Conservation (phyloP, 129 eudicot species). For the Tagetes erecta region DNA sequence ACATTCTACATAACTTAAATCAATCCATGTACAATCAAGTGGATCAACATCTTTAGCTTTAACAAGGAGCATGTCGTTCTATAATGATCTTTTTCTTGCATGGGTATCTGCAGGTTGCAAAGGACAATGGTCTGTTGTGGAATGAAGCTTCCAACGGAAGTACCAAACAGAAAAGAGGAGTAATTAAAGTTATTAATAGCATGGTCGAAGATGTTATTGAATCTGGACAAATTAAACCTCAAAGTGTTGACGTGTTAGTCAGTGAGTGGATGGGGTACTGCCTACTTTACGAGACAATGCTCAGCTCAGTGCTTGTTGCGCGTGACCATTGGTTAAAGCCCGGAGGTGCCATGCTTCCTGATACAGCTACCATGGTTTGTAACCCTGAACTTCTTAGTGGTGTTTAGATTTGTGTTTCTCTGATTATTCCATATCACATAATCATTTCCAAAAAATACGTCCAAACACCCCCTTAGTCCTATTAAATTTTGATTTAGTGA, state of each 20-base stretch:
- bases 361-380: conserved; percentile 91
- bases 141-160: conserved; percentile 25
- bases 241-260: conserved; percentile 76
- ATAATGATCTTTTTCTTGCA: neutral
- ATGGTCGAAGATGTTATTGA: conserved; percentile 84
- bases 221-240: conserved; percentile 50
- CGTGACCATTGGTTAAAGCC: conserved; percentile 93
- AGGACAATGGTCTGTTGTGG: conserved; percentile 60
- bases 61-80: neutral
- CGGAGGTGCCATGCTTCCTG: conserved; percentile 96
- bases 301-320: conserved; percentile 83
- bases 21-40: neutral
- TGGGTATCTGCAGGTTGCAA: conserved; percentile 62
- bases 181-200: conserved; percentile 66
- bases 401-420: neutral
- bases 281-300: conserved; percentile 93
- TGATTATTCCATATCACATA: neutral
- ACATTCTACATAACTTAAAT: neutral
- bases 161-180: conserved; percentile 40
- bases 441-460: neutral
- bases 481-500: conserved; percentile 3
- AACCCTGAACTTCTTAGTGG: neutral
- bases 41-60: too few relatives aligned
- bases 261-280: conserved; percentile 99
- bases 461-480: neutral